Evolutionary conservation across 2,329 filamentous ascomycete genomes (phyloP).

Genomic region (Alternaria sp.): DNA sequence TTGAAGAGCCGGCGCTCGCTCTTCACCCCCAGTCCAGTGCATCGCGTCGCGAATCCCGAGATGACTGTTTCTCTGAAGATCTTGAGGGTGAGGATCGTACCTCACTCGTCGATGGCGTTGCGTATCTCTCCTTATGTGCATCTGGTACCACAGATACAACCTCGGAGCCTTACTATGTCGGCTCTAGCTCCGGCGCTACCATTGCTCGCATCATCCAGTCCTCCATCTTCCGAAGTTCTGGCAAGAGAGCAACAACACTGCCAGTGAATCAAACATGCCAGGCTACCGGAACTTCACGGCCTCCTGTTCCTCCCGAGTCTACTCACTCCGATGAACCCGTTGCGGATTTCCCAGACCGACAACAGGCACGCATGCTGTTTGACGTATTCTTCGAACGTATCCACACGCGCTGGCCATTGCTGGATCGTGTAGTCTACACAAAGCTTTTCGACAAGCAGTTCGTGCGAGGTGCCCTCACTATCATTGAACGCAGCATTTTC

Average conservation of each 20-base stretch:
- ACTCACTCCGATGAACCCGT: background rate
- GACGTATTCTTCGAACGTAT: constrained; percentile 35
- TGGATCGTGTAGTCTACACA: constrained; percentile 34
- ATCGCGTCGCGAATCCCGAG: constrained; percentile 9
- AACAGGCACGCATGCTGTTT: constrained; percentile 28
- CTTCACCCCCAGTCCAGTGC: background rate
- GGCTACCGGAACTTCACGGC: background rate
- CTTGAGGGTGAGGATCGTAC: constrained; percentile 28
- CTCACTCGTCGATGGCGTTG: constrained; percentile 35
- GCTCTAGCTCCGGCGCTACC: constrained; percentile 36
- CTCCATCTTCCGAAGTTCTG: constrained; percentile 26
- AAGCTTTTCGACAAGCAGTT: constrained; percentile 29
- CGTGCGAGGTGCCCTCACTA: constrained; percentile 22
- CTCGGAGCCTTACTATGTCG: constrained; percentile 35
- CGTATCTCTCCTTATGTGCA: constrained; percentile 36
- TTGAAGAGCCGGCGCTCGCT: background rate
- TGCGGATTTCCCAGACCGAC: constrained; percentile 15
- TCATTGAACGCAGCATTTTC: constrained; percentile 29
- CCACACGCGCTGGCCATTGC: constrained; percentile 35
- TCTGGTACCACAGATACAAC: constrained; percentile 33
- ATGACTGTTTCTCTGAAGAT: constrained; percentile 18
- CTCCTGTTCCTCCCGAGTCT: constrained; percentile 6
- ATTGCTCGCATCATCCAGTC: constrained; percentile 38
- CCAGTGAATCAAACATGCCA: background rate
- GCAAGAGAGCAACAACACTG: constrained; percentile 1